Conservation (phyloP, 2,329 filamentous ascomycete species). For the Fusarium caatingaense region DNA sequence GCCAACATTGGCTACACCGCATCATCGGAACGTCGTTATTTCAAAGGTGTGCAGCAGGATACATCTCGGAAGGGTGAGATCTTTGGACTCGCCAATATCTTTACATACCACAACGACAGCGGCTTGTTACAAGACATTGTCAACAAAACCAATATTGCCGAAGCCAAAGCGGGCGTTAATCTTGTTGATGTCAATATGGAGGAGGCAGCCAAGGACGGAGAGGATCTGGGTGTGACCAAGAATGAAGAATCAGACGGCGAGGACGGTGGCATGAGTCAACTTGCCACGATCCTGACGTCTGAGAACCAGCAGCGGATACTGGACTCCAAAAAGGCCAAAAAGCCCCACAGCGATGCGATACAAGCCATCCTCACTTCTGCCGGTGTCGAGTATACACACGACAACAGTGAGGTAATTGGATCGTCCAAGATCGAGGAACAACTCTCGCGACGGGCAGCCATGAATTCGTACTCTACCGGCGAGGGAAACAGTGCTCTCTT, state of each 20-base stretch:
- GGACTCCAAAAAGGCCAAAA: constrained; percentile 52
- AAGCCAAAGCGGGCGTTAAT: constrained; percentile 85
- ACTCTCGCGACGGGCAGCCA: constrained; percentile 80
- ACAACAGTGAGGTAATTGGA: constrained; percentile 95
- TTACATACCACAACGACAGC: constrained; percentile 82
- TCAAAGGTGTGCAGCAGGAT: constrained; percentile 91
- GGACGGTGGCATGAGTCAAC: constrained; percentile 76
- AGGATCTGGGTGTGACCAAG: constrained; percentile 57
- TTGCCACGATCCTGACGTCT: constrained; percentile 66
- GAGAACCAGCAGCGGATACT: constrained; percentile 58
- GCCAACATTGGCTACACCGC: constrained; percentile 97
- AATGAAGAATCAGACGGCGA: constrained; percentile 65
- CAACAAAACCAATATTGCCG: constrained; percentile 97
- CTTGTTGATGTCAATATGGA: constrained; percentile 82
- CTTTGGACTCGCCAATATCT: constrained; percentile 89
- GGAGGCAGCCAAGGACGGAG: constrained; percentile 66
- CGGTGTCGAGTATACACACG: constrained; percentile 94
- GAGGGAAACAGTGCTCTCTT: constrained; percentile 69
- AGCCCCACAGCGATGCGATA: constrained; percentile 75
- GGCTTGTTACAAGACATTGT: constrained; percentile 93
- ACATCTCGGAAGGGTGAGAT: constrained; percentile 89
- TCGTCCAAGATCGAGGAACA: constrained; percentile 91
- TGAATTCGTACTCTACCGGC: constrained; percentile 59
- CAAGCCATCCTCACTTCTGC: constrained; percentile 89
- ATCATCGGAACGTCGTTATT: constrained; percentile 91